Evolutionary conservation across 441 rosid species (phyloP), one percentile per base, ranked within the genome.

Genomic region (Isatis lusitanica): DNA sequence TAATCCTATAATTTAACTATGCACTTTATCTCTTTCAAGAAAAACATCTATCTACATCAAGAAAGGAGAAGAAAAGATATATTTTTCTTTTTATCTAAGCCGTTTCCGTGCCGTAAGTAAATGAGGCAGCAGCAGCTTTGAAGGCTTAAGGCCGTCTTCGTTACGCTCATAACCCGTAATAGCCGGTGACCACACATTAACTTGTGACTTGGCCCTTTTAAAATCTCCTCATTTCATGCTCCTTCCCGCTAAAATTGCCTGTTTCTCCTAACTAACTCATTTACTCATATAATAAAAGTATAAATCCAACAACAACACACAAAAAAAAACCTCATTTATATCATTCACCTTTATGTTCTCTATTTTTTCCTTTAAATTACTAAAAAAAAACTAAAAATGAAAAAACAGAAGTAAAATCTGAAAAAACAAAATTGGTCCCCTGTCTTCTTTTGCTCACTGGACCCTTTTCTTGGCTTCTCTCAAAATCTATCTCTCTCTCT

Each of bases 211-310:
- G 15, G 78, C 62, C 66, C 60, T 63, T 66, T 66, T 15, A 35
- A 68, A 73, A 70, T 63, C 63, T 75, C 88, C 85, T 79, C 79
- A 47, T 50, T 74, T 75, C 82, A 53, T 50, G 82, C 68, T 70
- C 38, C 6, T 60, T 60, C 74, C 74, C 78, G 48, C 78, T 67
- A 9, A 18, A 60, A 24, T 61, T 74, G 74, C 74, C 74, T 4
- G 40, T 68, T 80, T 77, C 70, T n/a, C 64, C 71, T 74, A 83
- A 86, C 90, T 6, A 75, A 78, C 81, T 64, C 63, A 51, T 53
- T 59, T 67, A 18, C 15, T 62, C 70, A 53, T 55, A 28, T 51
- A 61, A 30, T 48, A 16, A 26, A 52, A 26, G 58, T 42, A 46
- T 64, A 64, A 63, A 63, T 53, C 50, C 64, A 75, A 35, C 44